Evolutionary conservation across 495 filamentous ascomycete genomes (phyloP).

Genomic region (Echria macrotheca): DNA sequence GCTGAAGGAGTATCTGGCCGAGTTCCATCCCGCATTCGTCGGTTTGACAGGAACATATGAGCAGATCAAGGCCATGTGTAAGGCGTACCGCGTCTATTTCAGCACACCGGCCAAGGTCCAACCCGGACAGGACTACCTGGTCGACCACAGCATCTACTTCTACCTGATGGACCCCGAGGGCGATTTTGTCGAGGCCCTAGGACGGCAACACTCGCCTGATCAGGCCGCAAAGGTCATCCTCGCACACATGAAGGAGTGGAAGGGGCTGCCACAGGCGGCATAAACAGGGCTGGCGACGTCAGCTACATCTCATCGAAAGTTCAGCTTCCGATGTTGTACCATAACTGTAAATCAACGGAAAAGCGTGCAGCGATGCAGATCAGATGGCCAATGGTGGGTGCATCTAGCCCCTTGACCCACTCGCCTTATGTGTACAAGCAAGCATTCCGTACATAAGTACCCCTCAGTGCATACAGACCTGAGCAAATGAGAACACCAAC

Average conservation of each 20-base stretch:
- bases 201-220: constrained; percentile 86
- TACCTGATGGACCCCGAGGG: constrained; percentile 99
- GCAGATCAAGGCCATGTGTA: constrained; percentile 85
- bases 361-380: no score
- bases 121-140: constrained; percentile 91
- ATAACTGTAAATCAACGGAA: no score
- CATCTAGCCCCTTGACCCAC: no score
- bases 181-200: constrained; percentile 96
- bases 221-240: constrained; percentile 77
- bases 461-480: no score
- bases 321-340: no score
- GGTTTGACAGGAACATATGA: constrained; percentile 92
- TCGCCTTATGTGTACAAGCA: no score
- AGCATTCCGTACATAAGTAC: no score
- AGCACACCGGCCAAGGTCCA: constrained; percentile 82
- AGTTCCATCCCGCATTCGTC: constrained; percentile 86
- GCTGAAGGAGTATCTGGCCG: constrained; percentile 74
- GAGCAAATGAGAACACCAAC: no score
- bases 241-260: constrained; percentile 90
- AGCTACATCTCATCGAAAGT: no score
- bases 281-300: not conserved
- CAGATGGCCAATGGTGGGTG: no score
- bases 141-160: constrained; percentile 99
- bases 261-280: constrained; percentile 33
- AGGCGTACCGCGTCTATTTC: constrained; percentile 95